Base-by-base conservation (phyloP, 306 rosid genomes). In the Pterocarpus santalinus region DNA sequence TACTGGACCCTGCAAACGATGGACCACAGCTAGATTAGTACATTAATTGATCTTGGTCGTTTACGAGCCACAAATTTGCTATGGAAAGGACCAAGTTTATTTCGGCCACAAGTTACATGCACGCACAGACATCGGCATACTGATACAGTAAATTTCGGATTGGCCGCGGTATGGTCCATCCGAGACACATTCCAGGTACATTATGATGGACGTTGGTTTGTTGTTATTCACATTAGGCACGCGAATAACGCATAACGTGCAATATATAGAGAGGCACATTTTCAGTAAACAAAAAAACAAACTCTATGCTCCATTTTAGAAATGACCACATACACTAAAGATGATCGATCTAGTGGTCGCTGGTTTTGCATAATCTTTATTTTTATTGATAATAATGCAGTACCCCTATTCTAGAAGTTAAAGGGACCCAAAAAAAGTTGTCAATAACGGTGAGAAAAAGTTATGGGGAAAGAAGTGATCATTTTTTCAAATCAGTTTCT, bases 1-100 rank as follows among this genome's bases (percentile, higher is more conserved):
- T 81, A 55, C 74, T 76, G 72, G 46, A 70, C 72, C 52, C 65
- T 67, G 78, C 55, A 61, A 73, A 73, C 53, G 47, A 43, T 38
- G 73, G 49, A 65, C 75, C 63, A 76, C 36, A 64, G 72, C 38
- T 35, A 41, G 71, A 80, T 69, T 28, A 58, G 57, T 75, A 11
- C 39, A 53, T 47, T 56, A 7, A 69, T 53, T 58, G 83, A 75
- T 65, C 66, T 51, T 36, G 74, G 65, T 43, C 72, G 43, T 70
- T 34, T 52, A 72, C 13, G 36, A 78, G 56, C 89, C 84, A 78
- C 86, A 82, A 53, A 79, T 82, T 67, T 78, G 69, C 74, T 33
- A 30, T 30, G 51, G 36, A 56, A 53, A 78, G 69, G 67, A 77
- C 56, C 64, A 56, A 58, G 65, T 65, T 49, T 64, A 78, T 77